Evolutionary conservation across 129 eudicot species (phyloP).

Genomic region (Saposhnikovia divaricata): DNA sequence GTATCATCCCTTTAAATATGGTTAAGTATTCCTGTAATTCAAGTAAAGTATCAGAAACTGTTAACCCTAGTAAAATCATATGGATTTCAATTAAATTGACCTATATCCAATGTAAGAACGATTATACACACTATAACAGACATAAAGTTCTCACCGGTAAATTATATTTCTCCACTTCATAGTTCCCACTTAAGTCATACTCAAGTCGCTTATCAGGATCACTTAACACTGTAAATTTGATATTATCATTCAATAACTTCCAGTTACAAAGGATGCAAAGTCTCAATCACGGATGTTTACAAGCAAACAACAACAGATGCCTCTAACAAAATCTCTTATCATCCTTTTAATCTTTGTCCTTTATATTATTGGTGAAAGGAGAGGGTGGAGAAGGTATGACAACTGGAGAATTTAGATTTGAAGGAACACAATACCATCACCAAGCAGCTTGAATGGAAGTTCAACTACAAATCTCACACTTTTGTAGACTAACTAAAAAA

Average conservation of each 20-base stretch:
- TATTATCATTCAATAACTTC: neutral
- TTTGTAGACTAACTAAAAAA: neutral
- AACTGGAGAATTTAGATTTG: neutral
- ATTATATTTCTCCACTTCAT: conserved; percentile 45
- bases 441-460: neutral
- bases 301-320: neutral
- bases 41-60: neutral
- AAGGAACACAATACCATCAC: neutral
- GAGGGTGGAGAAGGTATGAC: neutral
- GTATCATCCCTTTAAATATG: conserved; percentile 59
- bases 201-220: conserved; percentile 52
- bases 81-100: neutral
- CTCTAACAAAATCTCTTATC: neutral
- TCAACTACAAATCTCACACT: neutral
- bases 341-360: neutral
- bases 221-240: conserved; percentile 34
- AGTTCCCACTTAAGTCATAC: conserved; percentile 42
- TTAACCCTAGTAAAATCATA: neutral
- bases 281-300: neutral
- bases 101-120: neutral
- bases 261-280: neutral
- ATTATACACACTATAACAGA: neutral
- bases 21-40: conserved; percentile 41
- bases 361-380: neutral
- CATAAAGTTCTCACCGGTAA: conserved; percentile 28